Base-by-base conservation (phyloP, 2,329 filamentous ascomycete genomes). In the Fusarium tupiense region DNA sequence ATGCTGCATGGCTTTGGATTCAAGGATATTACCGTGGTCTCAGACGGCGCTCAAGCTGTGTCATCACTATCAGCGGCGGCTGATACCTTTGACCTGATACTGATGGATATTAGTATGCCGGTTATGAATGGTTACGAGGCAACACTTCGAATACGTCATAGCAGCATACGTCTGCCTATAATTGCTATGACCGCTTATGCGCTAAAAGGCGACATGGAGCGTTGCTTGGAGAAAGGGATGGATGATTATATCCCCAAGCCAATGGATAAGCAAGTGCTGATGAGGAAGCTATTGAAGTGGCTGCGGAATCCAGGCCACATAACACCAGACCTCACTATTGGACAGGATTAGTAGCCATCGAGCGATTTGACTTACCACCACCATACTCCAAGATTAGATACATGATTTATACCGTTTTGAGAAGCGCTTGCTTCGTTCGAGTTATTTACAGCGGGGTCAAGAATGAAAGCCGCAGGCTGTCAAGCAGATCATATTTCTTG, bases 91-190 rank as follows among this genome's bases (percentile, higher is more conserved):
- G 62, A 65, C 37, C 16, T 65, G 2, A 29, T 65, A 44, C 59
- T 65, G 4, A 65, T 65, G 62, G 62, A 65, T 35, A 65, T 65
- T 17, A 65, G 62, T 13, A 65, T 65, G 62, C 62, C 62, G 0
- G 22, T 65, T 1, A 65, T 65, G 62, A 65, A 65, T n/a, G 62
- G 62, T 0, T 65, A 65, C 7, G 62, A 65, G 38, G 62, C 62
- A 20, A 64, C 62, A 8, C 31, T 24, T 12, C 22, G 33, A 7
- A 65, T 65, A 53, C 58, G 62, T 2, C 31, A n/a, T 9, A 64
- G 20, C 9, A 47, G 59, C 5, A 38, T 64, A 46, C 7, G n/a
- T 2, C 7, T 64, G 11, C 62, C 62, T 11, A 31, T 65, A 6
- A 65, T 65, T 14, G 62, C 62, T 10, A 65, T 65, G 62, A 65